Base-by-base conservation (phyloP, 805 yeast species). In the Monosporozyma aerobia region DNA sequence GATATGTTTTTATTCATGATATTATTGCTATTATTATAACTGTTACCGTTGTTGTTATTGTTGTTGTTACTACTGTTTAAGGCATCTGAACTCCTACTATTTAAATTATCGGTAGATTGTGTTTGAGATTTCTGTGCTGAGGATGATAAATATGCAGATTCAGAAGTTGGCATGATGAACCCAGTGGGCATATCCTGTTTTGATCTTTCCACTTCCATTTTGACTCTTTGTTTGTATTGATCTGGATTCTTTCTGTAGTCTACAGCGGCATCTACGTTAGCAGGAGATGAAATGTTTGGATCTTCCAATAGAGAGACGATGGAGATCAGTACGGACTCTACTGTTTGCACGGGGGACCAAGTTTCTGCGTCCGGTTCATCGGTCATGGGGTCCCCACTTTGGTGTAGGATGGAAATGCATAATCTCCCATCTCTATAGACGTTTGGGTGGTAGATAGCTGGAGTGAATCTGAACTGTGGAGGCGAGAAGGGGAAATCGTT, bases 301-400 rank as follows among this genome's bases (percentile, higher is more conserved):
- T 92, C 97, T 63, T 90, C 96, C 61, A 92, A 77, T 50, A 92
- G 77, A 8, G 97, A 89, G 19, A 92, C 86, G 58, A 92, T 90
- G 35, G 96, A 87, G 52, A 92, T 85, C 63, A 92, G 77, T 9
- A 92, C 96, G 33, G 87, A 76, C 70, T 92, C 97, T 9, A 89
- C 97, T 25, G 94, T 85, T 73, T 90, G 97, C 2, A 88, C 94
- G 2, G 90, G 95, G 22, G 87, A 81, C 97, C 97, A 90, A 19
- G 95, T 90, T 72, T 90, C 97, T 53, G 85, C 84, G 62, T 89
- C 96, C 2, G 90, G 92, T 69, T 90, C 97, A 59, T 89, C 97
- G 39, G 87, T 79, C 50, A 92, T 84, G 19, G 86, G 87, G 65
- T 90, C 96, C 25, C 96, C 97, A 16, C 92, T 86, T 59, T 85